Conservation (phyloP, 2,329 filamentous ascomycete species). For the Chaetoscypha palmicola region DNA sequence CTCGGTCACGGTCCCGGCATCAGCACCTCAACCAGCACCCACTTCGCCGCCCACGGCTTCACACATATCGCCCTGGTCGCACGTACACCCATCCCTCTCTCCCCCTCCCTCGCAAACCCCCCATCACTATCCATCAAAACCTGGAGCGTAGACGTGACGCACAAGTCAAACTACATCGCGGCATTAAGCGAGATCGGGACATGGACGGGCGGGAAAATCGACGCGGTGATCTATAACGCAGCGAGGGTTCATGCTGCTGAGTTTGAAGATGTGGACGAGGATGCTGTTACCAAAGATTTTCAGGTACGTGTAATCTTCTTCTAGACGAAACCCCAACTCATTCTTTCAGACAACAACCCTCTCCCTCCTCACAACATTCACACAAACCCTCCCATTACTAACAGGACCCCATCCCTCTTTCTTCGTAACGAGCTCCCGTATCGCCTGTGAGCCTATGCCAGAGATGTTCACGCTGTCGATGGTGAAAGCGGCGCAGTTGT, state of each 20-base stretch:
- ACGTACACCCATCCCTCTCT: background rate
- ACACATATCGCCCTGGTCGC: slow-evolving; percentile 4
- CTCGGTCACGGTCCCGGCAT: slow-evolving; percentile 1
- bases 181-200: background rate
- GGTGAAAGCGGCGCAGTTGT: slow-evolving; percentile 1
- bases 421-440: slow-evolving; percentile 1
- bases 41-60: slow-evolving; percentile 1
- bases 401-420: background rate
- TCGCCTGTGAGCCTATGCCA: background rate
- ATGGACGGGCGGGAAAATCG: background rate
- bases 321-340: background rate
- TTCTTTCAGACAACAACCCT: slow-evolving; percentile 2
- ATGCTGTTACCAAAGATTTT: background rate
- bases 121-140: background rate
- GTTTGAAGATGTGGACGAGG: background rate
- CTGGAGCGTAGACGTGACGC: background rate
- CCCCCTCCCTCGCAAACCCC: background rate
- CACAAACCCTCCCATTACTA: background rate
- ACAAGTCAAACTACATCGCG: background rate
- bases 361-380: background rate
- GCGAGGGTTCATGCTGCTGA: background rate
- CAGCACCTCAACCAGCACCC: background rate
- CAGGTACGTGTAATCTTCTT: background rate
- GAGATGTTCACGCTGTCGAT: background rate
- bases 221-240: slow-evolving; percentile 1